These are phyloP conservation scores for Penicillium cosmopolitanum DNA, from an alignment of 495 filamentous ascomycete genomes.

Conservation along the genomic window DNA sequence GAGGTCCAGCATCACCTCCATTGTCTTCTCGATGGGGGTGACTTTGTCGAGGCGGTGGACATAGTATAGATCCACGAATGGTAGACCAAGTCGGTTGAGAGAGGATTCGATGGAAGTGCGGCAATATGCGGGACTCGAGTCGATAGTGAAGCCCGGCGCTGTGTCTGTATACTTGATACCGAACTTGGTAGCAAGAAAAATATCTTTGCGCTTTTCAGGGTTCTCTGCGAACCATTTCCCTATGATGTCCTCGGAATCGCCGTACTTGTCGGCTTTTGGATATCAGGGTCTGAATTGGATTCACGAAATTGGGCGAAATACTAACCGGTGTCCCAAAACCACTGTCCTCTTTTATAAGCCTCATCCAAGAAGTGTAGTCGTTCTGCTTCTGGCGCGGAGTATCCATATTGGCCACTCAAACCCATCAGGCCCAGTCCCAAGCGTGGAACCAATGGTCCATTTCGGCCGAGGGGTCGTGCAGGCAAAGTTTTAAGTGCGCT, in stretches of 20 bases:
- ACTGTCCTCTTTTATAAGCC: slow-evolving; percentile 56
- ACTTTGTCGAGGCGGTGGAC: slow-evolving; percentile 48
- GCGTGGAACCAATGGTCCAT: slow-evolving; percentile 58
- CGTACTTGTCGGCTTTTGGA: slow-evolving; percentile 49
- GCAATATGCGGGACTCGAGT: slow-evolving; percentile 58
- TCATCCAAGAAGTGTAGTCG: slow-evolving; percentile 47
- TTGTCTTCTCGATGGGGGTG: slow-evolving; percentile 66
- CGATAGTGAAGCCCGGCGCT: slow-evolving; percentile 28
- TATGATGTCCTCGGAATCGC: slow-evolving; percentile 47
- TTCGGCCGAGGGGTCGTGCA: slow-evolving; percentile 52
- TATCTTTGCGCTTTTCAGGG: slow-evolving; percentile 57
- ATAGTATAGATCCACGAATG: slow-evolving; percentile 65
- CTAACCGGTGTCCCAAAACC: slow-evolving; percentile 60
- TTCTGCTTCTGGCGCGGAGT: slow-evolving; percentile 37
- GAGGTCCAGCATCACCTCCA: slow-evolving; percentile 53
- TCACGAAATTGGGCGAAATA: neutral
- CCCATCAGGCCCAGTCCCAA: slow-evolving; percentile 64
- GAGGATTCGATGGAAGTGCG: slow-evolving; percentile 52
- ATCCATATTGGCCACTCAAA: slow-evolving; percentile 51
- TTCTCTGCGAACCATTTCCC: slow-evolving; percentile 59
- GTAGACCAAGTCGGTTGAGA: slow-evolving; percentile 53
- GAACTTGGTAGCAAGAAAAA: slow-evolving; percentile 65
- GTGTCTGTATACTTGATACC: slow-evolving; percentile 35
- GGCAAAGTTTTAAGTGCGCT: slow-evolving; percentile 18
- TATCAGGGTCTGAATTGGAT: slow-evolving; percentile 1